Percentiles rank a stretch among this genome's conserved stretches.
Conservation (phyloP, 345 rosid species). For the Angophora floribunda region DNA sequence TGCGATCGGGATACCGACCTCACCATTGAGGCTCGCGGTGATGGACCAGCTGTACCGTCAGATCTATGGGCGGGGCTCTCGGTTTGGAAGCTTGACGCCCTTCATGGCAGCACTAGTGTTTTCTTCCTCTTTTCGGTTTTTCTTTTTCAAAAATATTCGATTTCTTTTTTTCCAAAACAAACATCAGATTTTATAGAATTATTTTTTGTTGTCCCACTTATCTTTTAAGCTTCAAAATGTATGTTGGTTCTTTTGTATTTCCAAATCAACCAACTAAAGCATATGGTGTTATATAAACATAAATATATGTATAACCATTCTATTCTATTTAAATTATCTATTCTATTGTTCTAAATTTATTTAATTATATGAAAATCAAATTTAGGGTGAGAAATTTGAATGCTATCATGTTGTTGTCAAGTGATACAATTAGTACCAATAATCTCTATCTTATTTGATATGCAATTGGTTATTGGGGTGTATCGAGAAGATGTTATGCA, state of each 20-base stretch:
- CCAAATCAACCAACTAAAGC: neutral
- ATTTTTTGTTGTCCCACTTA: neutral
- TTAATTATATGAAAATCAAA: neutral
- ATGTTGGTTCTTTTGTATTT: neutral
- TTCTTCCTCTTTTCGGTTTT: neutral
- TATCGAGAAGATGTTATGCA: neutral
- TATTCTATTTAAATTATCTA: neutral
- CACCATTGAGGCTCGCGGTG: neutral
- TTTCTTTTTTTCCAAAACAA: neutral
- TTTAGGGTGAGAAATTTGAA: neutral
- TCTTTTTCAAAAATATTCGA: too few relatives aligned
- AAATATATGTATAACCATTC: too few relatives aligned
- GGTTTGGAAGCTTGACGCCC: neutral
- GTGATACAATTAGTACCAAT: neutral
- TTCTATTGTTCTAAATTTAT: neutral
- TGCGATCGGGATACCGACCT: neutral
- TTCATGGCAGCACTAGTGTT: neutral
- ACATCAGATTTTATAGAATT: neutral
- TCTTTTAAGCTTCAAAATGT: neutral
- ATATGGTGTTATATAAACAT: too few relatives aligned
- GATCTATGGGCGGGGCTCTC: neutral
- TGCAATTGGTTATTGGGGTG: neutral
- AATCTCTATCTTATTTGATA: neutral
- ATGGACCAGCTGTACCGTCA: neutral
- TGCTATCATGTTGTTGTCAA: neutral